Evolutionary conservation across 2,329 filamentous ascomycete species (phyloP).

Genomic region (Xylaria sp.): DNA sequence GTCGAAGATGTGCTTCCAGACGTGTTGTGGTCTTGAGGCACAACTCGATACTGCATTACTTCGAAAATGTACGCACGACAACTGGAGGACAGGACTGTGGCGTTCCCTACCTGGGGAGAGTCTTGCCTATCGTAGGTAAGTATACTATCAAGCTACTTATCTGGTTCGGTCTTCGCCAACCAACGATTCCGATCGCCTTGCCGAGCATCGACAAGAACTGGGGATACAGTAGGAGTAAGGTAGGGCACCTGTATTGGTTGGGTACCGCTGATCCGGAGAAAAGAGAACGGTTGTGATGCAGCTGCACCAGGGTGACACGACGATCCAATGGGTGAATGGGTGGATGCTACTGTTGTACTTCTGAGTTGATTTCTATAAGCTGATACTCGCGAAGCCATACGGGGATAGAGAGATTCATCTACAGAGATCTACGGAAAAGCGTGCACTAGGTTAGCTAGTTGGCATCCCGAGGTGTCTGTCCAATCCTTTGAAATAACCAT

Average conservation of each 20-base stretch:
- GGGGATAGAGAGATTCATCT: neutral
- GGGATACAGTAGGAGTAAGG: neutral
- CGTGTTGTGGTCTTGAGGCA: slow-evolving; percentile 1
- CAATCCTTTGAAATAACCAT: neutral
- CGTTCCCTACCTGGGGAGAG: neutral
- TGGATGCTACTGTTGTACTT: neutral
- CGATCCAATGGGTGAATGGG: neutral
- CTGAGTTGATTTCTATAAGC: neutral
- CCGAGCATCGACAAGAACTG: neutral
- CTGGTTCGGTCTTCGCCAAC: slow-evolving; percentile 9
- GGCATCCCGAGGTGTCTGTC: neutral
- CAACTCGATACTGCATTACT: neutral
- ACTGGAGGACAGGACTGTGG: neutral
- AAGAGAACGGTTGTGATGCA: slow-evolving; percentile 8
- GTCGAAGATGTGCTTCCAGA: slow-evolving; percentile 19
- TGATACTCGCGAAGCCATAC: slow-evolving; percentile 7
- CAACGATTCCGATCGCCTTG: neutral
- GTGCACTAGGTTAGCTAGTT: neutral
- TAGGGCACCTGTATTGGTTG: neutral
- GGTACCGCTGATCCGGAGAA: slow-evolving; percentile 17
- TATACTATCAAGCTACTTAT: neutral
- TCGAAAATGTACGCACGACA: neutral
- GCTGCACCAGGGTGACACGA: neutral
- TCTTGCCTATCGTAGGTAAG: neutral
- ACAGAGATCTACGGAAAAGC: too few relatives aligned